Base-by-base conservation (phyloP, 2,329 filamentous ascomycete species). In the Lasiodiplodia sp. region DNA sequence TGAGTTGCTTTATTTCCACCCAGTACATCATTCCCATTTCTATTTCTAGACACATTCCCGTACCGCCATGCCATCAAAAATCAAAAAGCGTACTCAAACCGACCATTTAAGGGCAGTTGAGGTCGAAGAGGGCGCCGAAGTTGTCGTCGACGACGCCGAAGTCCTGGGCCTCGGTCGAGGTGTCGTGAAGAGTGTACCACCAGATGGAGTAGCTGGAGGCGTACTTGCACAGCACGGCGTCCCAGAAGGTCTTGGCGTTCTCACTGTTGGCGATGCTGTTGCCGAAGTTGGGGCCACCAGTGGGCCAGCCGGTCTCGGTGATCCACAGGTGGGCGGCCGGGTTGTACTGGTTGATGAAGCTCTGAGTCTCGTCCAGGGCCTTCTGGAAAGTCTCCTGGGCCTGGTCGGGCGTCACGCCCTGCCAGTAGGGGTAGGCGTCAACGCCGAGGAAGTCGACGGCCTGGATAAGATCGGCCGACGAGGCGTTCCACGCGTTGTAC, bases 391-490 rank as follows among this genome's bases (percentile, higher is more conserved):
- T 72, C 0, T 73, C 73, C 47, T 78, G 77, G 58, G 76, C 74
- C 69, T 73, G 70, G 70, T 79, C 77, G 68, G 73, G 72, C 49
- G 70, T 75, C 68, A 77, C 76, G 51, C 67, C 66, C 70, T 80
- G 75, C 72, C 77, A 80, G 72, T 78, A 80, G 40, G 79, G 77
- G 72, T 79, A 80, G 14, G 75, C 73, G 70, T 80, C 78, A 47
- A 77, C 75, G 21, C 78, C 75, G 21, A 80, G 34, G 70, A 80
- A 80, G 69, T 80, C 79, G 58, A 76, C 72, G 53, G 76, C 75
- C 37, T 76, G 72, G 66, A 80, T 76, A 51, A 80, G 76, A 12
- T 72, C 76, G 67, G 74, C 76, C 72, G 79, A 78, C 12, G 76
- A 74, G 31, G 69, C 66, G 71, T 80, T 79, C 75, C 75, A 79